A percentile compares a stretch with the other conserved stretches of the same genome.
Evolutionary conservation across 495 filamentous ascomycete genomes (phyloP).

Genomic region (Ascobolus immersus): DNA sequence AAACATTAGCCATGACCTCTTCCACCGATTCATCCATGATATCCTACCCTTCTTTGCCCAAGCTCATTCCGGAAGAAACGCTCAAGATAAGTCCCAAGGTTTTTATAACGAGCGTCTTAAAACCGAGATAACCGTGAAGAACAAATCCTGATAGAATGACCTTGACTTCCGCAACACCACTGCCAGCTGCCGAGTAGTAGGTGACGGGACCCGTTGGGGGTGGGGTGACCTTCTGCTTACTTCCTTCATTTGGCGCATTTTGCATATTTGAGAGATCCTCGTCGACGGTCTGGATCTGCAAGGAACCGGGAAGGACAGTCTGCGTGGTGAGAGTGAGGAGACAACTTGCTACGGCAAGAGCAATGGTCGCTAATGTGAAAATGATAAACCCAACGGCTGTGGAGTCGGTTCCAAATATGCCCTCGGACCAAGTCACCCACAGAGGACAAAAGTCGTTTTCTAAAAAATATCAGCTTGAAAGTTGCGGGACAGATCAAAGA

Average conservation of each 20-base stretch:
- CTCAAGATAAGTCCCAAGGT: conserved; percentile 60
- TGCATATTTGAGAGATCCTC: conserved; percentile 32
- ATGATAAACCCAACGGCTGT: conserved; percentile 46
- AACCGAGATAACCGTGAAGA: conserved; percentile 70
- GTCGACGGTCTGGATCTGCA: conserved; percentile 65
- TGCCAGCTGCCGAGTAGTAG: conserved; percentile 89
- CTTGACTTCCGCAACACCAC: conserved; percentile 89
- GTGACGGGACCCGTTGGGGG: conserved; percentile 38
- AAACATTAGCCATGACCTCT: conserved; percentile 4
- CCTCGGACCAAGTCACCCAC: conserved; percentile 15
- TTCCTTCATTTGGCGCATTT: conserved; percentile 4
- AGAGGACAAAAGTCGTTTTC: conserved; percentile 15
- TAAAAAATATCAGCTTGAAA: conserved; percentile 2
- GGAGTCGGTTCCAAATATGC: conserved; percentile 11
- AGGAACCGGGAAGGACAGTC: conserved; percentile 69
- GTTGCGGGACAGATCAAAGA: not conserved
- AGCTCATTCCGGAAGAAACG: conserved; percentile 71
- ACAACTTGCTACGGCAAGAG: conserved; percentile 52
- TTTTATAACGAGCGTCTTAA: conserved; percentile 73
- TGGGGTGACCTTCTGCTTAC: conserved; percentile 9
- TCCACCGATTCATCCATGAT: not conserved
- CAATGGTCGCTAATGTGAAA: conserved; percentile 43
- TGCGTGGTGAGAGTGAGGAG: conserved; percentile 62
- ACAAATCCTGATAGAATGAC: conserved; percentile 96
- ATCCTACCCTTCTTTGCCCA: conserved; percentile 58